Evolutionary conservation across 2,329 filamentous ascomycete genomes (phyloP).

Genomic region (Bipolaris victoriae): DNA sequence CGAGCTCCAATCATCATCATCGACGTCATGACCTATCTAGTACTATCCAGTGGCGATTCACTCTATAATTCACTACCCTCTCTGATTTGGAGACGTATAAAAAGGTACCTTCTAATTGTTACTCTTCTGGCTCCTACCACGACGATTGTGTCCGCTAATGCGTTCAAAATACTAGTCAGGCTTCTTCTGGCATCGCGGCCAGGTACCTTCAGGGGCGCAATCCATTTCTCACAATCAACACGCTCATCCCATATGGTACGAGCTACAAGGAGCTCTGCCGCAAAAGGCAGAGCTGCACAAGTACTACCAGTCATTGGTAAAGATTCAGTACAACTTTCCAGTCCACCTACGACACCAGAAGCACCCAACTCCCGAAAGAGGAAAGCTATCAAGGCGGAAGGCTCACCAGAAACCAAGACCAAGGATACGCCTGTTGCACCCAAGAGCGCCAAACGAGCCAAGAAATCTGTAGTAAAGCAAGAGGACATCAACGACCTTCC

Average conservation of each 20-base stretch:
- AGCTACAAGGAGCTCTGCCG: conserved; percentile 39
- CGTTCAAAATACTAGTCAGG: conserved; percentile 11
- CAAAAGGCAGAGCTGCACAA: conserved; percentile 21
- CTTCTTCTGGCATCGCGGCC: conserved; percentile 18
- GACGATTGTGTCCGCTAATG: background rate
- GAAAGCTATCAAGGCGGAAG: conserved; percentile 35
- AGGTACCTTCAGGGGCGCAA: conserved; percentile 5
- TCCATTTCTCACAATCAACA: background rate
- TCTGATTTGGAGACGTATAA: background rate
- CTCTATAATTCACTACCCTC: conserved; percentile 4
- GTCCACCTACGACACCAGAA: conserved; percentile 50
- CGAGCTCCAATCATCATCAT: conserved; percentile 39
- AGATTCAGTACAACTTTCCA: conserved; percentile 51
- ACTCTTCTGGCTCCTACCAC: background rate
- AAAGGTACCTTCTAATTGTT: background rate
- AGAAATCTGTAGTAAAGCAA: conserved; percentile 45
- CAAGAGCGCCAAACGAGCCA: conserved; percentile 47
- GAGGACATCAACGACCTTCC: conserved; percentile 58
- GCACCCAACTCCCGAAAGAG: conserved; percentile 34
- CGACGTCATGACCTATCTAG: conserved; percentile 41
- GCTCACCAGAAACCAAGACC: conserved; percentile 9
- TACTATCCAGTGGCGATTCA: conserved; percentile 12
- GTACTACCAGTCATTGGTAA: conserved; percentile 14
- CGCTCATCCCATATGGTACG: conserved; percentile 36
- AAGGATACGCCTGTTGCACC: conserved; percentile 16